Evolutionary conservation across 495 filamentous ascomycete genomes (phyloP).

Genomic region (Aspergillus haitiensis): DNA sequence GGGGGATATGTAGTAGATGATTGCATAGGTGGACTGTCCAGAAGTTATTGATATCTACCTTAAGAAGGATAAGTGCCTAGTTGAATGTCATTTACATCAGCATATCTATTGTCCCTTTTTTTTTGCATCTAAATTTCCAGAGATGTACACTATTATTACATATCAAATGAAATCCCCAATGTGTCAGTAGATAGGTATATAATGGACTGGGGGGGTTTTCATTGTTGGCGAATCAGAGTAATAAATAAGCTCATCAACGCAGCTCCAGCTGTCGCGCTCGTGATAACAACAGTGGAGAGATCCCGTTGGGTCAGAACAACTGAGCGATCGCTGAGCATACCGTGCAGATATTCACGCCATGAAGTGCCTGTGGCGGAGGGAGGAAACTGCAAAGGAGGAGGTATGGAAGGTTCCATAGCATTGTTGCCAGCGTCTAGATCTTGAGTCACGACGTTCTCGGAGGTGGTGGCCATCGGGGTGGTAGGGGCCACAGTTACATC

Average conservation of each 20-base stretch:
- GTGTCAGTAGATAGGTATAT: background rate
- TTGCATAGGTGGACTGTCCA: no score
- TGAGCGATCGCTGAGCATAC: slow-evolving; percentile 67
- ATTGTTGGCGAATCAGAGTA: slow-evolving; percentile 54
- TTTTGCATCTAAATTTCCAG: background rate
- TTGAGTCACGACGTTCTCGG: slow-evolving; percentile 16
- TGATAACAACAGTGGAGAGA: slow-evolving; percentile 65
- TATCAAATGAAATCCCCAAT: background rate
- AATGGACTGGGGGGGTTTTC: slow-evolving; percentile 13
- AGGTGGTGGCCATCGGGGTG: slow-evolving; percentile 3
- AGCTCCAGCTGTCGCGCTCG: slow-evolving; percentile 73
- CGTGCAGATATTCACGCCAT: slow-evolving; percentile 52
- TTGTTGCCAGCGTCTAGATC: slow-evolving; percentile 1
- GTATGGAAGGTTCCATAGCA: slow-evolving; percentile 27
- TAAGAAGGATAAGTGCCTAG: no score
- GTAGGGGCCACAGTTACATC: slow-evolving; percentile 1
- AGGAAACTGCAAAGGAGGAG: slow-evolving; percentile 28
- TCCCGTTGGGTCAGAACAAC: slow-evolving; percentile 72
- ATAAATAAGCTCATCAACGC: slow-evolving; percentile 60
- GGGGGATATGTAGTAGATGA: no score
- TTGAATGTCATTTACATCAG: no score
- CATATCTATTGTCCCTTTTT: background rate
- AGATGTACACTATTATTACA: slow-evolving; percentile 9
- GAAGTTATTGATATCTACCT: no score
- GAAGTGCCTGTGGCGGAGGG: slow-evolving; percentile 35